phyloP scores from a whole-genome alignment of 2,329 filamentous ascomycete genomes.

The Dactylonectria estremocensis region DNA sequence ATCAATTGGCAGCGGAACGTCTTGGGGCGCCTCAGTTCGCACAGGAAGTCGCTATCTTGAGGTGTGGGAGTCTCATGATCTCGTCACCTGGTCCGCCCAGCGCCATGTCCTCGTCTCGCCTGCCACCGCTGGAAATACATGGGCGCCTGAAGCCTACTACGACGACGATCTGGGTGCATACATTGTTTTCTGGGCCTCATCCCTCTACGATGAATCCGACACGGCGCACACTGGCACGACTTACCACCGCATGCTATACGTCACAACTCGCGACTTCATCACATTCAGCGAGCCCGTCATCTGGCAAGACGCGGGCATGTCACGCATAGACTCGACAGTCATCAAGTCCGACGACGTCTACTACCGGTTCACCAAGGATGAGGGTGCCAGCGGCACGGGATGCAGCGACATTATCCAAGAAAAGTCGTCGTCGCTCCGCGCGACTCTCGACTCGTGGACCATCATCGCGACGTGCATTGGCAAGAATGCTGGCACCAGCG shows the following conservation, averaged over 20 bases:
- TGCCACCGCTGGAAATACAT: slow-evolving; percentile 66
- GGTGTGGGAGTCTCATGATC: slow-evolving; percentile 67
- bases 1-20: slow-evolving; percentile 68
- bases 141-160: slow-evolving; percentile 68
- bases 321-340: slow-evolving; percentile 68
- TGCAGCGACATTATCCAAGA: slow-evolving; percentile 71
- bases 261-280: slow-evolving; percentile 65
- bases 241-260: slow-evolving; percentile 69
- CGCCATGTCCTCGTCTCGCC: slow-evolving; percentile 66
- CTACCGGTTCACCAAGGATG: slow-evolving; percentile 71
- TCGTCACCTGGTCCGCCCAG: slow-evolving; percentile 66
- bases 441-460: slow-evolving; percentile 60
- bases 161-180: slow-evolving; percentile 60
- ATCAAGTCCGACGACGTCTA: slow-evolving; percentile 59
- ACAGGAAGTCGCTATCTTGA: slow-evolving; percentile 66
- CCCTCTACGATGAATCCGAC: slow-evolving; percentile 61
- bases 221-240: slow-evolving; percentile 57
- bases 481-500: slow-evolving; percentile 61
- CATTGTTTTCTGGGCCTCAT: slow-evolving; percentile 62
- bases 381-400: slow-evolving; percentile 63
- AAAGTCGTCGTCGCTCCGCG: slow-evolving; percentile 59
- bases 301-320: slow-evolving; percentile 67
- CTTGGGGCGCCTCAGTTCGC: slow-evolving; percentile 64
- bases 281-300: slow-evolving; percentile 63
- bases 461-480: slow-evolving; percentile 65